Conservation (phyloP, 768 basidiomycete genomes). For the Russula brevipes region DNA sequence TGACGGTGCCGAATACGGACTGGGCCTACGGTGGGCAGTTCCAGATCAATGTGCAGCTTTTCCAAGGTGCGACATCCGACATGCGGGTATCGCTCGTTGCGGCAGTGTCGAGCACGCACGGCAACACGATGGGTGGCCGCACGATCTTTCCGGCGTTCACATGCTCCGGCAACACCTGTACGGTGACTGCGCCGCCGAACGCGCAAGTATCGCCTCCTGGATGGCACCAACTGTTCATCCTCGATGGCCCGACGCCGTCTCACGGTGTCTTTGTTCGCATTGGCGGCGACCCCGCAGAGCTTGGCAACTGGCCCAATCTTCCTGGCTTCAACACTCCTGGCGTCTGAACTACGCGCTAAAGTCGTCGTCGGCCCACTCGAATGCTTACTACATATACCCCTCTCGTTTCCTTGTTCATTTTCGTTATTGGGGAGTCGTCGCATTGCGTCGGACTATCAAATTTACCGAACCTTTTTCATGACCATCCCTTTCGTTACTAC, state of each 20-base stretch:
- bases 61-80: conserved; percentile 33
- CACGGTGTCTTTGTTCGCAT: conserved; percentile 71
- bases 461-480: background rate
- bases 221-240: conserved; percentile 70
- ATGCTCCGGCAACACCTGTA: conserved; percentile 64
- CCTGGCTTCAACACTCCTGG: conserved; percentile 67
- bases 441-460: background rate
- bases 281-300: conserved; percentile 65
- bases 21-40: conserved; percentile 55
- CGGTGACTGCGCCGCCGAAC: conserved; percentile 73
- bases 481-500: background rate
- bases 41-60: conserved; percentile 44
- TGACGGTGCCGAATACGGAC: conserved; percentile 53
- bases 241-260: conserved; percentile 77
- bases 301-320: conserved; percentile 71
- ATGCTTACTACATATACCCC: background rate
- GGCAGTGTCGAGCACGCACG: conserved; percentile 74
- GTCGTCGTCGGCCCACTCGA: background rate
- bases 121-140: conserved; percentile 68
- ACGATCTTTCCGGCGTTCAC: conserved; percentile 70
- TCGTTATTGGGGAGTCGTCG: background rate
- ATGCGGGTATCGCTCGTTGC: conserved; percentile 61
- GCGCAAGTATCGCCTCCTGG: conserved; percentile 62
- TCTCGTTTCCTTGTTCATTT: background rate
- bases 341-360: conserved; percentile 30